Base-by-base conservation (phyloP, 495 filamentous ascomycete genomes). In the Penicillium bovifimosum region DNA sequence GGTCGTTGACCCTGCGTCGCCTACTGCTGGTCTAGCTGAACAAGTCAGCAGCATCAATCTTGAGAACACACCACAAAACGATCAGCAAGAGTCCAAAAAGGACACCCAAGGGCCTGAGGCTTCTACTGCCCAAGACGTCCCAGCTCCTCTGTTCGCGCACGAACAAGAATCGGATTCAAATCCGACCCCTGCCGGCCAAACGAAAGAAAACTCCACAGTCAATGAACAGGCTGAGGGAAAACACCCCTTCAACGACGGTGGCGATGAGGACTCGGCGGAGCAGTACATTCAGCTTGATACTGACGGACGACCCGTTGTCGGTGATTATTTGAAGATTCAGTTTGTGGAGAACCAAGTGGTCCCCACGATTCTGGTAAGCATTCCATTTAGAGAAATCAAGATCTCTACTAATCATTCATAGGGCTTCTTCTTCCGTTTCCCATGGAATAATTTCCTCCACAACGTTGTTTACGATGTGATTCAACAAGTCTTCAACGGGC, bases 381-480 rank as follows among this genome's bases (percentile, higher is more conserved):
- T 32, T 14, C 26, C 33, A 13, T 41, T 7, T 10, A 5, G 0
- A 34, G 10, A 16, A 9, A 3, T 7, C 17, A 24, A n/a, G 9
- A 17, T 14, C 5, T n/a, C 3, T 40, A 10, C 39, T 52, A 50
- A 62, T 16, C 41, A 45, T 45, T 36, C 32, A 34, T 52, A 90
- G 87, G 85, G 86, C 50, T 97, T 98, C 74, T 99, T 99, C 75
- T 99, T 97, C 77, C 85, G 83, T 47, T 97, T 97, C 67, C 95
- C 93, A 4, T 99, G 93, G 93, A 99, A 99, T 64, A 99, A 99
- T 68, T 99, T 99, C 64, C 81, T 99, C 18, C 93, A 99, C 68
- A 99, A 99, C 70, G 93, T 99, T 38, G 93, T 99, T 20, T 99
- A 99, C 67, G 93, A 99, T 66, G 91, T 99, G 55, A 87, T 99